phyloP scores from a whole-genome alignment of 805 yeast genomes.

The Danielia oregonensis region DNA sequence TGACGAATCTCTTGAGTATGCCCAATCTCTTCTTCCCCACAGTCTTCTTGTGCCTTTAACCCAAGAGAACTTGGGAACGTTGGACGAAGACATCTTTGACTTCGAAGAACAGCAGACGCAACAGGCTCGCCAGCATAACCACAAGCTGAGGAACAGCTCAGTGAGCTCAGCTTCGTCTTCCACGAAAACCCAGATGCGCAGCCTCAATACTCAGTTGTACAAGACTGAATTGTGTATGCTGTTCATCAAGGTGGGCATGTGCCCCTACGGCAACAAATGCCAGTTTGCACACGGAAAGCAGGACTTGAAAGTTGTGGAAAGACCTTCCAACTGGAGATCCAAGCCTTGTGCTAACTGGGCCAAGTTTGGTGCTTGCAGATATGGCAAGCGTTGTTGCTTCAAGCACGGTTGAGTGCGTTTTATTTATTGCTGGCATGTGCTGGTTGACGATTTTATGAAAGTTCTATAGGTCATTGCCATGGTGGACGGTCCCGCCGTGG shows the following conservation, averaged over 20 bases:
- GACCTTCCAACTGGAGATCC: slow-evolving; percentile 84
- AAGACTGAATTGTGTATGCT: slow-evolving; percentile 89
- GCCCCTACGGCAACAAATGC: slow-evolving; percentile 89
- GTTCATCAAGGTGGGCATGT: slow-evolving; percentile 58
- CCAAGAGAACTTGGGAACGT: slow-evolving; percentile 32
- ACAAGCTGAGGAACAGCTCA: slow-evolving; percentile 11
- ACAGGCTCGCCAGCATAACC: slow-evolving; percentile 8
- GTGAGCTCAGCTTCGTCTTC: not conserved
- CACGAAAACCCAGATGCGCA: slow-evolving; percentile 6
- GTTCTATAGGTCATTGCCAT: too few relatives aligned
- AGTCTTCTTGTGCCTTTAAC: slow-evolving; percentile 27
- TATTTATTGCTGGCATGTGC: slow-evolving; percentile 2
- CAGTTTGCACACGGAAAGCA: slow-evolving; percentile 89
- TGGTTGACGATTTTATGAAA: too few relatives aligned
- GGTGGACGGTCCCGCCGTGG: too few relatives aligned
- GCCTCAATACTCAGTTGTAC: slow-evolving; percentile 63
- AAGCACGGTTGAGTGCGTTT: slow-evolving; percentile 53
- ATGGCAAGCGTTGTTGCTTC: slow-evolving; percentile 90
- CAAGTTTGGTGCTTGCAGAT: slow-evolving; percentile 76
- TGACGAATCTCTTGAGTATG: slow-evolving; percentile 19
- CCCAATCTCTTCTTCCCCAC: slow-evolving; percentile 22
- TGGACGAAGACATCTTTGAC: slow-evolving; percentile 17
- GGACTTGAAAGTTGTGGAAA: slow-evolving; percentile 68
- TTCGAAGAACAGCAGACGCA: slow-evolving; percentile 14
- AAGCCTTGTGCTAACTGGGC: slow-evolving; percentile 90